Base-by-base conservation (phyloP, 495 filamentous ascomycete genomes). In the Poronia punctata region DNA sequence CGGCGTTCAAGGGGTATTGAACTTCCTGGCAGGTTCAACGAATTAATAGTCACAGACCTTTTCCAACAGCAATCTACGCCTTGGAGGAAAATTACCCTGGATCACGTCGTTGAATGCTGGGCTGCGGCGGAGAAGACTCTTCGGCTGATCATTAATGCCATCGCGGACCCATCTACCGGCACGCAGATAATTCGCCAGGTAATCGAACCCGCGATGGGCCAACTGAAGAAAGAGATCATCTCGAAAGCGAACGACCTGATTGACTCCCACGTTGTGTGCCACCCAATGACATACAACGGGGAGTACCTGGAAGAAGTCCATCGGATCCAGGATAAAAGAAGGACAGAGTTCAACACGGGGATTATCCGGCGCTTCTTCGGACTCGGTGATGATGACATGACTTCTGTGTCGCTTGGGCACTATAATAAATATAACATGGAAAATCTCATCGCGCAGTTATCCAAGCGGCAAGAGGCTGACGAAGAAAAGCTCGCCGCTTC, bases 1-100 rank as follows among this genome's bases (percentile, higher is more conserved):
- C 45, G 59, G 30, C 51, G 49, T 31, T 69, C 54, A 6, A 59
- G 61, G 11, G 65, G 66, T 8, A 50, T 68, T 19, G 73, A 78
- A 40, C 48, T 79, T 9, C 70, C 70, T 5, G 70, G 72, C 12
- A 66, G 62, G 9, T 74, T 68, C 49, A 75, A 73, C 50, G 68
- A 70, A 10, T 52, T 72, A 26, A 54, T 79, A 11, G 51, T 75
- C 4, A 46, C 48, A 6, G 73, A 77, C 40, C 50, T 79, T 14
- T 76, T 78, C 38, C 48, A 45, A 22, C 66, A 75, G 43, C 72
- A 77, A 36, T 72, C 57, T 3, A 30, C 29, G 21, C 60, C 57
- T 3, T 79, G 71, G 75, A 48, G 63, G 36, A n/a, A 28, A 0
- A 52, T 77, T n/a, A 61, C 65, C 6, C 32, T 30, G 3, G 45